Evolutionary conservation across 2,329 filamentous ascomycete genomes (phyloP), one percentile per base, ranked within the genome.

Genomic region (Diaporthe citriasiana): DNA sequence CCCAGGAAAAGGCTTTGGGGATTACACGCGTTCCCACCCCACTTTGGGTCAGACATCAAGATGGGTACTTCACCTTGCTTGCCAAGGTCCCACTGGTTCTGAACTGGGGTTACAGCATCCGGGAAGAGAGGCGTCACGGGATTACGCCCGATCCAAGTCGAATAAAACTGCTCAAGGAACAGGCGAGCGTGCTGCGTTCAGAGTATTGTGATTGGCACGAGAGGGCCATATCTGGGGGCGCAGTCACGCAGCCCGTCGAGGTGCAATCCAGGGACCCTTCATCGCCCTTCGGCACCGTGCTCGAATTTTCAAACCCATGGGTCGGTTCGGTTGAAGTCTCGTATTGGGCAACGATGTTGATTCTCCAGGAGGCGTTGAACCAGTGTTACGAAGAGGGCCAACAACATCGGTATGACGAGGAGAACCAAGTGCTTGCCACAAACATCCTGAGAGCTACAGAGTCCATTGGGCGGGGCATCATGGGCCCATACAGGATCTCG

Each of bases 341-440:
- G 27, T 84, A 82, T 74, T 84, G 83, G 82, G 82, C 83, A 9
- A 82, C 80, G 50, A 78, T 83, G 77, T 77, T 85, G n/a, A 82
- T 86, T 66, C 76, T 86, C 45, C 81, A 86, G 70, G 83, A 83
- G 74, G 79, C 78, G 9, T 60, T 85, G 65, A 79, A 80, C 27
- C 79, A 81, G 70, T 84, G 83, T 72, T 77, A 77, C 19, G 76
- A 78, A 40, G 78, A 77, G 9, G 76, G 77, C n/a, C 71, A 79
- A 38, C 53, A 63, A 12, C 25, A n/a, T 25, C 59, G 38, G 17
- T 81, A 80, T 50, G 77, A 76, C 10, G 76, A 78, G 38, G 76
- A 63, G 40, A 82, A 82, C 71, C 72, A 75, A 33, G 74, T 77
- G 51, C 75, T 82, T 4, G 79, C 81, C 19, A 74, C 76, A 30